Evolutionary conservation across 345 rosid genomes (phyloP).

Genomic region (Hibiscus mutabilis): DNA sequence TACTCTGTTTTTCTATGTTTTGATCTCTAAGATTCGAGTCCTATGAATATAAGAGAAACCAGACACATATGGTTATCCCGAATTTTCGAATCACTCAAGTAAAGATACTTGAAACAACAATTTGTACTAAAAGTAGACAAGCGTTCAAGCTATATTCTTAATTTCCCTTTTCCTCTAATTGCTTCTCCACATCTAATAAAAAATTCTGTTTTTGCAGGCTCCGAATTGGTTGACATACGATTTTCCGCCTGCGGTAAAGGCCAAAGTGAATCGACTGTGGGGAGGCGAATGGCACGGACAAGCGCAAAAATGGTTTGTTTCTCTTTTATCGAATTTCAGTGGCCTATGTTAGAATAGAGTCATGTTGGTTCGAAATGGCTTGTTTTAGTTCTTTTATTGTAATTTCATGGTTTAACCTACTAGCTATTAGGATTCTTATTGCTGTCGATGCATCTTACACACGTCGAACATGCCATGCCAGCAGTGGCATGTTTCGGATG

Average conservation of each 20-base stretch:
- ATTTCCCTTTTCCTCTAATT: neutral
- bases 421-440: neutral
- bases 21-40: neutral
- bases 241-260: conserved; percentile 86
- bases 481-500: neutral
- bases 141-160: too few relatives aligned
- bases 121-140: neutral
- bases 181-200: neutral
- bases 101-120: neutral
- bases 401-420: neutral
- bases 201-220: conserved; percentile 36
- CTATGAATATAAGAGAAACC: neutral
- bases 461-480: neutral
- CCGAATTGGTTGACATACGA: conserved; percentile 93
- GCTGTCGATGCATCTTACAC: neutral
- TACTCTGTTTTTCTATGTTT: neutral
- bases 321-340: neutral
- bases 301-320: conserved; percentile 85
- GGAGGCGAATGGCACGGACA: conserved; percentile 99
- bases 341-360: neutral
- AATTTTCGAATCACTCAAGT: neutral
- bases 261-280: conserved; percentile 97
- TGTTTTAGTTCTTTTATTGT: neutral
- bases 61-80: neutral
- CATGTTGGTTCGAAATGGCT: neutral